Evolutionary conservation across 78 protist genomes (phyloP).

Genomic region (Polysphondylium violaceum): DNA sequence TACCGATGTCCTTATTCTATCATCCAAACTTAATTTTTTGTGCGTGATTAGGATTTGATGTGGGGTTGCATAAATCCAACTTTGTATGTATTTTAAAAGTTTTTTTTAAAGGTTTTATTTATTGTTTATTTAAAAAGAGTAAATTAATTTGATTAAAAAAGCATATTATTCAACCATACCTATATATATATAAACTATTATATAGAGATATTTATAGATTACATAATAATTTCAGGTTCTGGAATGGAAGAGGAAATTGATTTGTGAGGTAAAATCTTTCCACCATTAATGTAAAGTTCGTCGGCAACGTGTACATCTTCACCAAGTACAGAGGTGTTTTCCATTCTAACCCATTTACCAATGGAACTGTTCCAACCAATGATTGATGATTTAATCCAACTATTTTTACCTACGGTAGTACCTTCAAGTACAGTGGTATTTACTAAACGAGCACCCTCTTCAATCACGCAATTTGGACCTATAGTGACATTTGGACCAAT

Average conservation of each 20-base stretch:
- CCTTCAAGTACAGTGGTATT: slow-evolving; percentile 83
- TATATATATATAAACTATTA: too few relatives aligned
- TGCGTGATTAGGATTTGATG: too few relatives aligned
- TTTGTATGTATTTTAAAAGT: not conserved
- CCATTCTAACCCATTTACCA: slow-evolving; percentile 94
- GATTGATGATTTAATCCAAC: slow-evolving; percentile 86
- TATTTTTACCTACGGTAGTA: slow-evolving; percentile 53
- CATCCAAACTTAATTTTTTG: too few relatives aligned
- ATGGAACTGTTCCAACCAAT: slow-evolving; percentile 94
- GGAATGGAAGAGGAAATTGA: slow-evolving; percentile 58
- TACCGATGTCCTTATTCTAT: too few relatives aligned
- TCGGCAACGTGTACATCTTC: slow-evolving; percentile 92
- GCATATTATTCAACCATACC: too few relatives aligned
- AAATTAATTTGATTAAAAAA: not conserved
- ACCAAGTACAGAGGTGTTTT: slow-evolving; percentile 92
- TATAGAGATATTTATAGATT: slow-evolving; percentile 4
- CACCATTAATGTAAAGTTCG: slow-evolving; percentile 94
- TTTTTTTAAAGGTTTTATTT: not conserved
- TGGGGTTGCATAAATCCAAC: too few relatives aligned
- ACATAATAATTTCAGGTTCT: slow-evolving; percentile 92
- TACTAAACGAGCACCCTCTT: slow-evolving; percentile 85
- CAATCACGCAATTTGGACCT: slow-evolving; percentile 91
- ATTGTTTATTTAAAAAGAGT: not conserved
- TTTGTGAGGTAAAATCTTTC: slow-evolving; percentile 94
- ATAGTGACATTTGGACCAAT: slow-evolving; percentile 94